These are phyloP conservation scores for Apocynum venetum DNA, from an alignment of 257 asterid species.

Conservation along the genomic window DNA sequence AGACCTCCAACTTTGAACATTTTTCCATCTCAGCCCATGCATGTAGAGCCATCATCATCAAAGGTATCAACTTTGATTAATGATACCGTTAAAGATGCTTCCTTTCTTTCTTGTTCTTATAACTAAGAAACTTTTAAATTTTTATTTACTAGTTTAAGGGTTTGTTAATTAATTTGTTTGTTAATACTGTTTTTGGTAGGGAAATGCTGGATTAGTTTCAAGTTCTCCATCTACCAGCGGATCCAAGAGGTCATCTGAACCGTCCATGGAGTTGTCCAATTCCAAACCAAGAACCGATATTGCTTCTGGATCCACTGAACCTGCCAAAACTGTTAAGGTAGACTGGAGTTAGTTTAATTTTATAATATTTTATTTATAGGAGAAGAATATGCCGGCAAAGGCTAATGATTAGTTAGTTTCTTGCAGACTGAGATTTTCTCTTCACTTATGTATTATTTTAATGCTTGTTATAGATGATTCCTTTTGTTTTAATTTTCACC, in stretches of 20 bases:
- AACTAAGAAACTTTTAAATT: neutral
- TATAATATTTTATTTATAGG: no score
- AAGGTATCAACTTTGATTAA: conserved; percentile 32
- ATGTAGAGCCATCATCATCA: conserved; percentile 58
- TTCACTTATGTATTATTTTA: neutral
- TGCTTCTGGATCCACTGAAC: conserved; percentile 44
- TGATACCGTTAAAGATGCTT: conserved; percentile 8
- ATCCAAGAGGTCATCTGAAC: conserved; percentile 73
- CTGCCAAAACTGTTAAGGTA: conserved; percentile 72
- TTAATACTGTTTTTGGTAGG: conserved; percentile 42
- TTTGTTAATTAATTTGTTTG: neutral
- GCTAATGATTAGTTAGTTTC: conserved; percentile 15
- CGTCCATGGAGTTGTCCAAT: conserved; percentile 55
- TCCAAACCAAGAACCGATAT: conserved; percentile 47
- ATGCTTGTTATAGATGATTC: neutral
- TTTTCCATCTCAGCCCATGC: conserved; percentile 98
- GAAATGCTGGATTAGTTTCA: conserved; percentile 20
- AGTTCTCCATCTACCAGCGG: conserved; percentile 44
- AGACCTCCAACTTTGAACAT: conserved; percentile 82
- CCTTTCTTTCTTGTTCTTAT: conserved; percentile 16
- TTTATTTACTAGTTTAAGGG: neutral
- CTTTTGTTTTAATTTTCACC: neutral
- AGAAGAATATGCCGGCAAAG: conserved; percentile 11
- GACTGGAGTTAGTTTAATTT: conserved; percentile 10
- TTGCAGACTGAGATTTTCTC: conserved; percentile 20